These are phyloP conservation scores for Castanea crenata DNA, from an alignment of 306 rosid genomes.

Conservation along the genomic window DNA sequence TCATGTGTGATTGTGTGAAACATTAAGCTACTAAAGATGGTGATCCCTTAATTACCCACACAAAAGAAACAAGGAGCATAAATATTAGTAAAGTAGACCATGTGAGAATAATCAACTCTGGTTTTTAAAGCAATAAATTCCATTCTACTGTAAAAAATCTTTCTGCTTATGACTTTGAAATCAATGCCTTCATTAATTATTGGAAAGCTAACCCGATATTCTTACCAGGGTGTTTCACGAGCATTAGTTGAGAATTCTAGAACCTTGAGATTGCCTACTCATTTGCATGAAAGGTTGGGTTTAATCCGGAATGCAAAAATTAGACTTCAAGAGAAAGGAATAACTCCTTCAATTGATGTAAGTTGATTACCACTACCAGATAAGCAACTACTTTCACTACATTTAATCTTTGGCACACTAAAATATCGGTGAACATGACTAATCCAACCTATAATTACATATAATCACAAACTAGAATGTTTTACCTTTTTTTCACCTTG, in stretches of 20 bases:
- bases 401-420: conserved; percentile 1
- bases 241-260: conserved; percentile 85
- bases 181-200: background rate
- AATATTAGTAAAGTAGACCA: background rate
- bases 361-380: conserved; percentile 34
- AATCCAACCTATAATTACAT: background rate
- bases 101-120: background rate
- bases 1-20: background rate
- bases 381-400: conserved; percentile 5
- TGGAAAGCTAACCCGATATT: background rate
- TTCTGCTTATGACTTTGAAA: background rate
- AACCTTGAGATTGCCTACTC: conserved; percentile 80
- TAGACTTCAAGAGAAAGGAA: conserved; percentile 78
- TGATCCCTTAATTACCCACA: background rate
- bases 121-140: background rate
- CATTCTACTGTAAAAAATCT: background rate
- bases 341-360: conserved; percentile 90
- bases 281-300: conserved; percentile 88
- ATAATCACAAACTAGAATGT: background rate
- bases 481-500: background rate
- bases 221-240: conserved; percentile 83
- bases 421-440: conserved; percentile 5
- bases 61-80: background rate
- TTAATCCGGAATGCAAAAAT: conserved; percentile 80
- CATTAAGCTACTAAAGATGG: background rate